These are phyloP conservation scores for Cladophialophora bantiana DNA, from an alignment of 2,329 filamentous ascomycete species.

Conservation along the genomic window DNA sequence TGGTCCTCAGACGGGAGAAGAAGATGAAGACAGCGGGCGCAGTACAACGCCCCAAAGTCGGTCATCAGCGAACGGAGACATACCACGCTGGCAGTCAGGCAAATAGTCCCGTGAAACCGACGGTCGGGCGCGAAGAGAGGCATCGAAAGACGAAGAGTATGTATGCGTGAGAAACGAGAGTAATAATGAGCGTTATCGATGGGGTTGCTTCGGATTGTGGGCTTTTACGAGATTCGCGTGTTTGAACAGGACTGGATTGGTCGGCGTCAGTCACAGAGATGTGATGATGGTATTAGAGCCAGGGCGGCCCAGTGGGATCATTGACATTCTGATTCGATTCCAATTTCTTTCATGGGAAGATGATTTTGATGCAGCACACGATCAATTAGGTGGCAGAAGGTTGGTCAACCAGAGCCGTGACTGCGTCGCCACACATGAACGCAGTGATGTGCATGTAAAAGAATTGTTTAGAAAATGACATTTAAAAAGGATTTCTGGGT, in stretches of 20 bases:
- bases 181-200: slow-evolving; percentile 15
- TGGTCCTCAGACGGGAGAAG: slow-evolving; percentile 61
- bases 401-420: slow-evolving; percentile 5
- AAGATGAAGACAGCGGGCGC: slow-evolving; percentile 34
- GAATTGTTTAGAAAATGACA: slow-evolving; percentile 13
- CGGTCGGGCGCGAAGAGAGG: slow-evolving; percentile 27
- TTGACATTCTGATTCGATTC: slow-evolving; percentile 9
- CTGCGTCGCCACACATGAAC: slow-evolving; percentile 17
- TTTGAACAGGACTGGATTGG: neutral
- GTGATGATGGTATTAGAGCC: neutral
- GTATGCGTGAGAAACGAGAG: slow-evolving; percentile 28
- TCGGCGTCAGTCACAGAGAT: slow-evolving; percentile 3
- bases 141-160: slow-evolving; percentile 41
- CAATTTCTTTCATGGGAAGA: slow-evolving; percentile 22
- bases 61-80: slow-evolving; percentile 40
- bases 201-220: neutral
- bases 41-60: slow-evolving; percentile 25
- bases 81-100: slow-evolving; percentile 40
- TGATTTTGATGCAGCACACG: slow-evolving; percentile 31
- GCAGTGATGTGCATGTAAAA: slow-evolving; percentile 26
- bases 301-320: neutral
- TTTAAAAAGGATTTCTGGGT: neutral
- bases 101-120: slow-evolving; percentile 37
- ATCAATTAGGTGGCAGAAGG: slow-evolving; percentile 23
- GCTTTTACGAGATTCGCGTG: neutral